Percentiles rank a stretch among this genome's conserved stretches.
phyloP scores from a whole-genome alignment of 2,329 filamentous ascomycete species.

The Leptosphaerulina australis region DNA sequence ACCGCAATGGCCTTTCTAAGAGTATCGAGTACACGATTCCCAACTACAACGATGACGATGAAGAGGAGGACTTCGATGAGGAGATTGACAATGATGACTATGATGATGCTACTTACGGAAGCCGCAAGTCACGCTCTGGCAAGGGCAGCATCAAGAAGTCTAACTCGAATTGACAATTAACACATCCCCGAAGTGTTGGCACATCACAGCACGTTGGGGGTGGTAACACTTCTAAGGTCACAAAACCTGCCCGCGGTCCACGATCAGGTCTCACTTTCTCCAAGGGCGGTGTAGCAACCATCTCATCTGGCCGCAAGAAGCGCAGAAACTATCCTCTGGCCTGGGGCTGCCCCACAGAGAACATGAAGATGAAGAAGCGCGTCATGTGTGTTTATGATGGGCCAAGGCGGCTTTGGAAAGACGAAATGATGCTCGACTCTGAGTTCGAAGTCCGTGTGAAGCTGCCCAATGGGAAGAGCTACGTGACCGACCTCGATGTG shows the following conservation, averaged over 20 bases:
- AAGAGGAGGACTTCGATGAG: constrained; percentile 67
- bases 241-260: constrained; percentile 49
- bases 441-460: constrained; percentile 91
- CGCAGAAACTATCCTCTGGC: constrained; percentile 90
- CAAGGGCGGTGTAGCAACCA: constrained; percentile 71
- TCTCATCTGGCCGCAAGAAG: constrained; percentile 74
- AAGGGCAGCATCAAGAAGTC: constrained; percentile 59
- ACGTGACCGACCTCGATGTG: constrained; percentile 91
- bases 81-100: constrained; percentile 59
- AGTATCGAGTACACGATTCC: constrained; percentile 54
- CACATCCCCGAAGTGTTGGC: constrained; percentile 57
- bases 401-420: constrained; percentile 85
- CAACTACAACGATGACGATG: constrained; percentile 60
- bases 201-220: constrained; percentile 44
- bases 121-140: constrained; percentile 52
- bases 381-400: constrained; percentile 94
- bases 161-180: constrained; percentile 58
- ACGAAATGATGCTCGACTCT: constrained; percentile 97
- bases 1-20: constrained; percentile 48
- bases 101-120: constrained; percentile 62
- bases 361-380: constrained; percentile 99
- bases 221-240: constrained; percentile 42
- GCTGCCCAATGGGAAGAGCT: constrained; percentile 70
- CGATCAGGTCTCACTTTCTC: constrained; percentile 74
- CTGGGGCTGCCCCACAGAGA: constrained; percentile 89